These are phyloP conservation scores for Clitocybe nebularis DNA, from an alignment of 1,284 basidiomycete genomes.

Conservation along the genomic window DNA sequence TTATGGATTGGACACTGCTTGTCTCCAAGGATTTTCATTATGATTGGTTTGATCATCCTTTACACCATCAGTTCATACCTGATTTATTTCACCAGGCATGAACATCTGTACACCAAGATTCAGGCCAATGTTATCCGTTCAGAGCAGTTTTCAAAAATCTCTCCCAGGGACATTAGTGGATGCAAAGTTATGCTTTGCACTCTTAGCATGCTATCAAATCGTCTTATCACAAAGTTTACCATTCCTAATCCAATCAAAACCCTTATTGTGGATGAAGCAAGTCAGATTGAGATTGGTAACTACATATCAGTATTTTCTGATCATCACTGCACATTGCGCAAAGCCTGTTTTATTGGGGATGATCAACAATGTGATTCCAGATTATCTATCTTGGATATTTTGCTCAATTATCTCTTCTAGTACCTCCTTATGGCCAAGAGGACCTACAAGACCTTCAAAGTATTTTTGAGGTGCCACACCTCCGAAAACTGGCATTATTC, in stretches of 20 bases:
- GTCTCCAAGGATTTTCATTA: constrained; percentile 56
- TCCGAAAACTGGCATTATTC: constrained; percentile 39
- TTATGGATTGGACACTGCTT: constrained; percentile 48
- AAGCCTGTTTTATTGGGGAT: constrained; percentile 73
- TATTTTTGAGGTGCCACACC: constrained; percentile 53
- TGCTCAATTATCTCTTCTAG: constrained; percentile 25
- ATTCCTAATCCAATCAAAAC: constrained; percentile 40
- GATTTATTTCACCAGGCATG: constrained; percentile 53
- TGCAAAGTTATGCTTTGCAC: constrained; percentile 66
- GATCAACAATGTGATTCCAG: constrained; percentile 72
- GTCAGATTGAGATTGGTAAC: constrained; percentile 59
- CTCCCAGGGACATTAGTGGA: constrained; percentile 27
- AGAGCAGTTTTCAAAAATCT: constrained; percentile 32
- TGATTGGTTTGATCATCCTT: constrained; percentile 49
- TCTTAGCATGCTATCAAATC: constrained; percentile 63
- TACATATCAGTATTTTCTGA: constrained; percentile 47
- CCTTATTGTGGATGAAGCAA: constrained; percentile 63
- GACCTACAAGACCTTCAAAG: constrained; percentile 47
- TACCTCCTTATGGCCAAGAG: constrained; percentile 58
- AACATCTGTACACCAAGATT: constrained; percentile 57
- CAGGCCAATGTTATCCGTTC: constrained; percentile 47
- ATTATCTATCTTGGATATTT: constrained; percentile 17
- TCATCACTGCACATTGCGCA: constrained; percentile 43
- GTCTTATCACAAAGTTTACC: constrained; percentile 32
- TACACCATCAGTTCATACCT: constrained; percentile 10